Evolutionary conservation across 805 yeast species (phyloP).

Genomic region (Myxozyma vanderwaltii): DNA sequence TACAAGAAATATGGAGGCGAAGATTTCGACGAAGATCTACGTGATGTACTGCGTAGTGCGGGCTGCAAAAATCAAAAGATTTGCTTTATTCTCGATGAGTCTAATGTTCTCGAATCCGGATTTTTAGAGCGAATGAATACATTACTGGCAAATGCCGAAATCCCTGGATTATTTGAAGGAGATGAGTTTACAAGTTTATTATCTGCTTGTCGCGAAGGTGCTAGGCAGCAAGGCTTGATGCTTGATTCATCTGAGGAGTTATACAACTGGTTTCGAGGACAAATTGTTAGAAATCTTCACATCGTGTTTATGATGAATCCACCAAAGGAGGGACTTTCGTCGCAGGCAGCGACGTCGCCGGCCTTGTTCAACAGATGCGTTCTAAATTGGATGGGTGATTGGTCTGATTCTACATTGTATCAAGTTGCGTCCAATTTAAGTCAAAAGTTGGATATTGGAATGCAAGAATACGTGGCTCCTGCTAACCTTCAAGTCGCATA

Average conservation of each 20-base stretch:
- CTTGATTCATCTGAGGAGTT: slow-evolving; percentile 71
- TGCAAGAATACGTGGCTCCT: slow-evolving; percentile 48
- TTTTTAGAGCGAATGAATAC: slow-evolving; percentile 92
- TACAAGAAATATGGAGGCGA: slow-evolving; percentile 54
- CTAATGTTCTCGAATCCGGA: slow-evolving; percentile 70
- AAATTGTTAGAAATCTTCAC: slow-evolving; percentile 72
- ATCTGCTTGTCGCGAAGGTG: slow-evolving; percentile 56
- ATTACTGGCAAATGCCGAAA: slow-evolving; percentile 86
- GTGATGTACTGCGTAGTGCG: slow-evolving; percentile 53
- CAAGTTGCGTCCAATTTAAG: slow-evolving; percentile 54
- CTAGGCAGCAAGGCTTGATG: slow-evolving; percentile 60
- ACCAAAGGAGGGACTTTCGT: slow-evolving; percentile 44
- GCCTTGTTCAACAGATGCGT: slow-evolving; percentile 90
- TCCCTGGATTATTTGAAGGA: slow-evolving; percentile 84
- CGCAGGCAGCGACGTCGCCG: slow-evolving; percentile 71
- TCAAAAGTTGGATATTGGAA: slow-evolving; percentile 55
- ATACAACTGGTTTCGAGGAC: slow-evolving; percentile 70
- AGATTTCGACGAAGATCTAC: slow-evolving; percentile 69
- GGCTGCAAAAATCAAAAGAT: slow-evolving; percentile 60
- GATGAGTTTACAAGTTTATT: slow-evolving; percentile 63
- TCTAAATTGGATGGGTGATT: slow-evolving; percentile 83
- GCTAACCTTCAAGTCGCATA: slow-evolving; percentile 22
- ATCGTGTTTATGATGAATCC: slow-evolving; percentile 77
- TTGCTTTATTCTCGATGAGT: slow-evolving; percentile 79
- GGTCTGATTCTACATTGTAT: slow-evolving; percentile 57